Conservation (phyloP, 352 stramenopile genomes). For the Phytophthora tentaculata region DNA sequence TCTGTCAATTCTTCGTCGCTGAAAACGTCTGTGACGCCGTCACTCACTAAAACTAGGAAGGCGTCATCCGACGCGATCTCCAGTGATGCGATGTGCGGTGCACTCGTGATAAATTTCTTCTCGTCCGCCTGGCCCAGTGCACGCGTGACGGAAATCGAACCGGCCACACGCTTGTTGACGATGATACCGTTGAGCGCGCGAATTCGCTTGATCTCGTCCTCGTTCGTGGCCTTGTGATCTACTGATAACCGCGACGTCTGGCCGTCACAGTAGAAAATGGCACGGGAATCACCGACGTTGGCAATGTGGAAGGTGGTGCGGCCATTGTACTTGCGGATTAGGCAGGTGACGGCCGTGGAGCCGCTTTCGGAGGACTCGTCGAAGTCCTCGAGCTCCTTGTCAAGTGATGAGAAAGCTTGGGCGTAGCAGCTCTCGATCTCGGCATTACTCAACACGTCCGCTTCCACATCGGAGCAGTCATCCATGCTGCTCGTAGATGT, state of each 20-base stretch:
- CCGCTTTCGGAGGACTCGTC: constrained; percentile 74
- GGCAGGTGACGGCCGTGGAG: constrained; percentile 79
- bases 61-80: constrained; percentile 53
- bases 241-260: constrained; percentile 63
- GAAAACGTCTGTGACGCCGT: constrained; percentile 82
- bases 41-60: constrained; percentile 82
- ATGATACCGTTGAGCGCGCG: constrained; percentile 80
- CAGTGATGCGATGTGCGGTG: constrained; percentile 67
- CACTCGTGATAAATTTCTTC: constrained; percentile 80
- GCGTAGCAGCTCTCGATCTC: constrained; percentile 72
- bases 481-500: constrained; percentile 62
- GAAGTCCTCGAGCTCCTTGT: constrained; percentile 68
- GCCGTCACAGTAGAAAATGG: constrained; percentile 62
- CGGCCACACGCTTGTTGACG: constrained; percentile 81
- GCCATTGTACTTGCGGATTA: constrained; percentile 64
- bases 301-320: constrained; percentile 76
- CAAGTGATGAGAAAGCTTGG: constrained; percentile 64
- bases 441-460: constrained; percentile 56
- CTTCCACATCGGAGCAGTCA: constrained; percentile 39
- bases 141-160: constrained; percentile 73
- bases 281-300: constrained; percentile 82
- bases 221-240: constrained; percentile 84
- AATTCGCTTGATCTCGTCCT: constrained; percentile 78
- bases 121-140: constrained; percentile 83
- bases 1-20: constrained; percentile 71